Percentiles rank a stretch among this genome's conserved stretches.
Evolutionary conservation across 108 stramenopile genomes (phyloP).

Genomic region (Mayamaea pseudoterrestris): DNA sequence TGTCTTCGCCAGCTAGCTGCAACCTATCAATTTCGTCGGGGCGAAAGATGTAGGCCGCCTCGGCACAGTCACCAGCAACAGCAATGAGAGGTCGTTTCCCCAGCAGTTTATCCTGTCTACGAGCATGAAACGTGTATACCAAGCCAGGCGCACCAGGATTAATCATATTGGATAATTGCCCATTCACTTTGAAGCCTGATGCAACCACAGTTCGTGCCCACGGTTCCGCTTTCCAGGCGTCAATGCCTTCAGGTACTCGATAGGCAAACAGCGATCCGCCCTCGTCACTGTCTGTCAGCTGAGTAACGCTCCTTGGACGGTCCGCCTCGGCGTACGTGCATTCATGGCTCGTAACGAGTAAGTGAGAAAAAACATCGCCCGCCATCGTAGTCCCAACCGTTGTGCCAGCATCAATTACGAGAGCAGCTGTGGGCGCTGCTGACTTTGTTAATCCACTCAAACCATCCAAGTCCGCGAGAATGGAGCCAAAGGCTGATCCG

Average conservation of each 20-base stretch:
- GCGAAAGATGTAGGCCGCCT: conserved; percentile 88
- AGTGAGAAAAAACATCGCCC: conserved; percentile 62
- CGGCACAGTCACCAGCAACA: conserved; percentile 91
- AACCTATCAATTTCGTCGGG: conserved; percentile 31
- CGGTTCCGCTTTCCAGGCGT: conserved; percentile 52
- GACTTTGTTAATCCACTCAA: neutral
- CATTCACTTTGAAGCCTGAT: conserved; percentile 82
- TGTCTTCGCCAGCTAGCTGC: neutral
- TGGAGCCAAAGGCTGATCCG: conserved; percentile 81
- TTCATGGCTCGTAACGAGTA: conserved; percentile 68
- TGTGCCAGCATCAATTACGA: conserved; percentile 63
- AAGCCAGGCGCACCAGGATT: conserved; percentile 95
- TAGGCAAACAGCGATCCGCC: conserved; percentile 88
- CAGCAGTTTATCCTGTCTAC: conserved; percentile 18
- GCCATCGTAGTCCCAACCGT: conserved; percentile 40
- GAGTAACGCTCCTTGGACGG: neutral
- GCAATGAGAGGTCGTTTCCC: conserved; percentile 81
- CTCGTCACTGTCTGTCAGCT: conserved; percentile 12
- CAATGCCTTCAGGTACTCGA: conserved; percentile 49
- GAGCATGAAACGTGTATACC: conserved; percentile 86
- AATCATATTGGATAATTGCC: conserved; percentile 78
- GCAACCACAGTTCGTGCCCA: conserved; percentile 81
- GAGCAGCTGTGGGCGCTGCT: conserved; percentile 1
- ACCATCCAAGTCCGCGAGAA: conserved; percentile 68
- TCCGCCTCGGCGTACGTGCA: conserved; percentile 40